These are phyloP conservation scores for Ilyonectria sp. DNA, from an alignment of 2,329 filamentous ascomycete genomes.

Conservation along the genomic window DNA sequence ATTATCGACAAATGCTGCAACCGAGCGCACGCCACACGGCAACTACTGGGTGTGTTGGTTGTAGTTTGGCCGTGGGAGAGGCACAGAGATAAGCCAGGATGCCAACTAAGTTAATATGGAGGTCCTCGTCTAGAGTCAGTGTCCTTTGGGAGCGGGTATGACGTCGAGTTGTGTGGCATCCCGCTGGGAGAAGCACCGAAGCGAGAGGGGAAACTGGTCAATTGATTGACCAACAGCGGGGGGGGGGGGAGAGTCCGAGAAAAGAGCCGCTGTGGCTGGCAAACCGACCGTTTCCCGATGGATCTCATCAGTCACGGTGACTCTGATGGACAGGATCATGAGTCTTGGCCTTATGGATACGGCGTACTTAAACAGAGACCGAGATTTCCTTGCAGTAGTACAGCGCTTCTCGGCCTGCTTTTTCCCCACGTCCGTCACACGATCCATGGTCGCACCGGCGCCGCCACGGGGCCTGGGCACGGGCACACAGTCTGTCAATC, in stretches of 20 bases:
- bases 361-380: conserved; percentile 19
- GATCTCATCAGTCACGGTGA: too few species aligned
- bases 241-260: neutral
- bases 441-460: conserved; percentile 8
- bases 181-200: neutral
- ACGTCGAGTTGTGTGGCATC: conserved; percentile 3
- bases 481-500: neutral
- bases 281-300: neutral
- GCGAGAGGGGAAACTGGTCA: neutral
- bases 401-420: too few species aligned
- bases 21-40: neutral
- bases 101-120: neutral
- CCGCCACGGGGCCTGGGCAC: neutral
- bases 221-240: conserved; percentile 1
- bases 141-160: neutral
- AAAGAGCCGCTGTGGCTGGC: conserved; percentile 16
- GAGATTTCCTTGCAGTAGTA: conserved; percentile 1
- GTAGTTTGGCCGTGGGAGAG: neutral
- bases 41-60: neutral
- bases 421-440: conserved; percentile 14
- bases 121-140: neutral
- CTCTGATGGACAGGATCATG: neutral
- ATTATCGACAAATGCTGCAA: neutral
- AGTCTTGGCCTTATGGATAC: neutral
- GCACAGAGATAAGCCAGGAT: conserved; percentile 2